These are phyloP conservation scores for Aspergillus mulundensis DNA, from an alignment of 495 filamentous ascomycete genomes.

Conservation along the genomic window DNA sequence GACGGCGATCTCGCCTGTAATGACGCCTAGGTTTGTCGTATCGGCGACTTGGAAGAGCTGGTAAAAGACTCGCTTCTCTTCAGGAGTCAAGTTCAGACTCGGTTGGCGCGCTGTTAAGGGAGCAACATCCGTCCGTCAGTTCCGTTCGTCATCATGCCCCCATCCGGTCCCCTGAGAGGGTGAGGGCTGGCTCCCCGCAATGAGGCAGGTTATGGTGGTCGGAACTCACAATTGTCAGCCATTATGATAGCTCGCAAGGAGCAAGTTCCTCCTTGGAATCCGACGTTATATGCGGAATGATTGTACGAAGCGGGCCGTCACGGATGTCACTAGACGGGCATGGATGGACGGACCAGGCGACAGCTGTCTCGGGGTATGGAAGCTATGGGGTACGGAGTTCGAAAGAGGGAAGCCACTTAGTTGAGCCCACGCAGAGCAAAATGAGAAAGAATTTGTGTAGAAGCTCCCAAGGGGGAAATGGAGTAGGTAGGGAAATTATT, in stretches of 20 bases:
- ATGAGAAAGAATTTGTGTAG: neutral
- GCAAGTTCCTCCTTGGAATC: constrained; percentile 24
- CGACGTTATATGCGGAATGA: constrained; percentile 4
- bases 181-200: constrained; percentile 6
- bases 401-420: constrained; percentile 2
- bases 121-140: constrained; percentile 25
- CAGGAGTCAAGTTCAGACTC: constrained; percentile 79
- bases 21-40: constrained; percentile 82
- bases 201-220: neutral
- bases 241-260: constrained; percentile 35
- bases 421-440: constrained; percentile 10
- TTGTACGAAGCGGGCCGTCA: constrained; percentile 18
- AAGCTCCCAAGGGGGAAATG: neutral
- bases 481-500: constrained; percentile 1
- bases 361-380: constrained; percentile 14
- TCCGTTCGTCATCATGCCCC: constrained; percentile 18
- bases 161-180: constrained; percentile 27
- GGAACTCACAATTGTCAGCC: constrained; percentile 38
- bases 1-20: constrained; percentile 93
- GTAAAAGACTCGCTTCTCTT: constrained; percentile 90
- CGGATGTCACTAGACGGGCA: constrained; percentile 28
- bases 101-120: constrained; percentile 44
- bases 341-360: constrained; percentile 31
- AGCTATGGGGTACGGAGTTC: neutral
- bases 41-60: constrained; percentile 90